phyloP scores from a whole-genome alignment of 2,329 filamentous ascomycete species.

The Aspergillus unguis region DNA sequence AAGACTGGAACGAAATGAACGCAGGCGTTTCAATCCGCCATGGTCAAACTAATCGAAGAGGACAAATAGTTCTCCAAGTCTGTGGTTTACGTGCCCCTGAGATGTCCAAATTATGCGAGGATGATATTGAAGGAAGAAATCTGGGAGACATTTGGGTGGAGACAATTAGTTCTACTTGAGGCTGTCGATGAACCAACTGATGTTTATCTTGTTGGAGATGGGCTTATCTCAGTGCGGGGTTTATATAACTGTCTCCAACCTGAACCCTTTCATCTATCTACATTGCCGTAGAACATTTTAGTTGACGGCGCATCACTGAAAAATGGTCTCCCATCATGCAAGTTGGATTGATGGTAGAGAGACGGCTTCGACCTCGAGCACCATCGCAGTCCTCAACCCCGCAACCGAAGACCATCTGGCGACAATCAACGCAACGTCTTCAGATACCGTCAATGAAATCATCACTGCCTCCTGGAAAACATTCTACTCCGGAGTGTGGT shows the following conservation, averaged over 20 bases:
- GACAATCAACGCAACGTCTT: slow-evolving; percentile 54
- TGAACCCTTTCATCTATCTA: neutral
- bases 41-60: slow-evolving; percentile 8
- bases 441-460: slow-evolving; percentile 52
- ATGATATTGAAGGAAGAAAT: slow-evolving; percentile 13
- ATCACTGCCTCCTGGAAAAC: slow-evolving; percentile 33
- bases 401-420: slow-evolving; percentile 29
- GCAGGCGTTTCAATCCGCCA: slow-evolving; percentile 26
- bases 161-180: slow-evolving; percentile 11
- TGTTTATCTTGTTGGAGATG: neutral
- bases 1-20: slow-evolving; percentile 36
- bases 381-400: slow-evolving; percentile 29
- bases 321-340: slow-evolving; percentile 23
- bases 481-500: slow-evolving; percentile 56
- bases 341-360: slow-evolving; percentile 32
- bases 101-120: slow-evolving; percentile 26
- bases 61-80: slow-evolving; percentile 18
- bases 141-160: neutral
- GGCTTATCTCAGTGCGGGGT: neutral
- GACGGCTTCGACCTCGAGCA: slow-evolving; percentile 10
- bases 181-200: neutral
- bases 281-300: neutral
- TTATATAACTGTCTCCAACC: neutral
- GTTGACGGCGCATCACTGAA: neutral
- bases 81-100: slow-evolving; percentile 14